phyloP scores from a whole-genome alignment of 2,329 filamentous ascomycete genomes.

The Cladophialophora yegresii region DNA sequence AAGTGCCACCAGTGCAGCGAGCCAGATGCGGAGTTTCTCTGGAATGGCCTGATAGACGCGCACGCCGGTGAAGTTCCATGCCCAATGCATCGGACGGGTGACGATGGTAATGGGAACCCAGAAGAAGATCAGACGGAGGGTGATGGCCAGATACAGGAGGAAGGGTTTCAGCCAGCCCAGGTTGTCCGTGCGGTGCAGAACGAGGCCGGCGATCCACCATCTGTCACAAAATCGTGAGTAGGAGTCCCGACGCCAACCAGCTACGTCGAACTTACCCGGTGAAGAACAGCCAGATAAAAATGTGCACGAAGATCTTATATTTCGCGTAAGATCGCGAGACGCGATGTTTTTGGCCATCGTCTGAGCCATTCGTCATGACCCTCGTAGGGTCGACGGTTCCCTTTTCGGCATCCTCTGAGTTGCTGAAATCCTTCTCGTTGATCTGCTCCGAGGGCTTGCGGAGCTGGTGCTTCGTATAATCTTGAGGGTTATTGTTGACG shows the following conservation, averaged over 20 bases:
- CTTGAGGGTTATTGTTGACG: slow-evolving; percentile 43
- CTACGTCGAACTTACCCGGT: slow-evolving; percentile 26
- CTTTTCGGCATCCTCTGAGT: slow-evolving; percentile 47
- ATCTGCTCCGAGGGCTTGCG: slow-evolving; percentile 27
- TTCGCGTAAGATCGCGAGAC: slow-evolving; percentile 48
- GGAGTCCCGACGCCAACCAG: background rate
- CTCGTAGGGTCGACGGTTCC: slow-evolving; percentile 41
- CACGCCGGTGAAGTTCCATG: slow-evolving; percentile 68
- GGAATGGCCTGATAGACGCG: slow-evolving; percentile 65
- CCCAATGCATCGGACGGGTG: slow-evolving; percentile 64
- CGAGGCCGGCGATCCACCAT: slow-evolving; percentile 76
- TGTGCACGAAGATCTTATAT: slow-evolving; percentile 52
- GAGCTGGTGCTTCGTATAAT: slow-evolving; percentile 46
- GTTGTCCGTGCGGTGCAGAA: slow-evolving; percentile 71
- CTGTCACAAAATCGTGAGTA: slow-evolving; percentile 19
- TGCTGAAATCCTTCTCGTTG: slow-evolving; percentile 36
- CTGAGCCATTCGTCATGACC: slow-evolving; percentile 39
- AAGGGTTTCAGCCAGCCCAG: slow-evolving; percentile 84
- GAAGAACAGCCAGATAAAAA: slow-evolving; percentile 39
- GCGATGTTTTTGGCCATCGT: slow-evolving; percentile 42
- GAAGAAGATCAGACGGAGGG: slow-evolving; percentile 71
- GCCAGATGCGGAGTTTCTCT: slow-evolving; percentile 62
- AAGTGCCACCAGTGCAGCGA: slow-evolving; percentile 65
- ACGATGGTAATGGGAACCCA: slow-evolving; percentile 69
- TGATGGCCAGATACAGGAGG: slow-evolving; percentile 74